phyloP scores from a whole-genome alignment of 768 basidiomycete genomes.

The Neoboletus magnificus region DNA sequence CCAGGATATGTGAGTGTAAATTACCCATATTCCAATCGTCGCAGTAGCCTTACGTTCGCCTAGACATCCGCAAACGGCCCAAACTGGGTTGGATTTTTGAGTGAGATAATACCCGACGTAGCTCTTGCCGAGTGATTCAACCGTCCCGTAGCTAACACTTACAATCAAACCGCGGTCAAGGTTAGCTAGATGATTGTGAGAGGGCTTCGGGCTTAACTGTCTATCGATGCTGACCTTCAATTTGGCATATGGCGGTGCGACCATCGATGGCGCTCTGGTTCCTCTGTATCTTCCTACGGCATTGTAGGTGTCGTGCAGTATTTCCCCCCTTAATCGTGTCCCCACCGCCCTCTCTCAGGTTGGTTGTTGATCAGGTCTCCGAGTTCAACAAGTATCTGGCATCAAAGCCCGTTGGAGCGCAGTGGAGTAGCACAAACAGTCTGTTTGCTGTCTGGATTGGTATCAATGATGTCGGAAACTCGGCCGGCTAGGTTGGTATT shows the following conservation, averaged over 20 bases:
- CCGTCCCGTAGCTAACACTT: slow-evolving; percentile 40
- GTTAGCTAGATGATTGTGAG: slow-evolving; percentile 23
- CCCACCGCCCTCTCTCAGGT: slow-evolving; percentile 8
- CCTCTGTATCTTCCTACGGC: slow-evolving; percentile 50
- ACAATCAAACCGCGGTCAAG: slow-evolving; percentile 53
- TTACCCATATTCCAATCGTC: not conserved
- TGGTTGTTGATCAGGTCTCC: slow-evolving; percentile 53
- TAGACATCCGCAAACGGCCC: slow-evolving; percentile 61
- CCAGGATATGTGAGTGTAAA: slow-evolving; percentile 46
- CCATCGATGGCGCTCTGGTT: slow-evolving; percentile 58
- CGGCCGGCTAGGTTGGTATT: slow-evolving; percentile 17
- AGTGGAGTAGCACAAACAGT: slow-evolving; percentile 55
- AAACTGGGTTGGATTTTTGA: slow-evolving; percentile 57
- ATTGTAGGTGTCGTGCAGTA: slow-evolving; percentile 39
- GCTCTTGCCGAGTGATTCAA: not conserved
- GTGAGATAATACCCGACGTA: slow-evolving; percentile 29
- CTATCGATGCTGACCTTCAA: slow-evolving; percentile 49
- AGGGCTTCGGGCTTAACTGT: not conserved
- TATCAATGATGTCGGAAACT: slow-evolving; percentile 55
- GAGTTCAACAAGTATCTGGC: slow-evolving; percentile 49
- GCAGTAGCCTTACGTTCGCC: not conserved
- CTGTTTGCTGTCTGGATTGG: slow-evolving; percentile 72
- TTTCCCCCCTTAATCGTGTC: not conserved
- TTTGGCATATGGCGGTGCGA: slow-evolving; percentile 65
- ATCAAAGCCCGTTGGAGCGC: slow-evolving; percentile 45